Percentiles rank a stretch among this genome's conserved stretches.
Evolutionary conservation across 2,329 filamentous ascomycete genomes (phyloP).

Genomic region (Thielaviopsis punctulata): DNA sequence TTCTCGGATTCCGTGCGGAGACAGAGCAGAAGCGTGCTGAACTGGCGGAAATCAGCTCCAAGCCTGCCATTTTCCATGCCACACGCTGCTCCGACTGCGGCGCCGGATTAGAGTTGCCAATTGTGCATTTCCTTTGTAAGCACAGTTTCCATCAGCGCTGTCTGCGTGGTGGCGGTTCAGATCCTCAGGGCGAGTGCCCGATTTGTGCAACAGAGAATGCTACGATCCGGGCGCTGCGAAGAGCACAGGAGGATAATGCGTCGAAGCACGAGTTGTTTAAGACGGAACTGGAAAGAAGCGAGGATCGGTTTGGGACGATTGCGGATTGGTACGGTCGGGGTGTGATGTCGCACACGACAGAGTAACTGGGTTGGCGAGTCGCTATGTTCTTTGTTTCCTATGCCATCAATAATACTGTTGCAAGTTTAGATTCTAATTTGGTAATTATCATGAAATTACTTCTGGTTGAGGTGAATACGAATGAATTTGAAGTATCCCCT

Average conservation of each 20-base stretch:
- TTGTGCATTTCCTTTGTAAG: slow-evolving; percentile 91
- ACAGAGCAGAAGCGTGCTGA: slow-evolving; percentile 66
- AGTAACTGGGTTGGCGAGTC: too few species aligned
- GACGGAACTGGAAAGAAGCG: slow-evolving; percentile 57
- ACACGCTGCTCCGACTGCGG: slow-evolving; percentile 76
- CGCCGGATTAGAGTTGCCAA: slow-evolving; percentile 63
- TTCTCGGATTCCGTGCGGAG: slow-evolving; percentile 67
- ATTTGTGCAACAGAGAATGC: slow-evolving; percentile 71
- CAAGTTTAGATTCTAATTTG: too few species aligned
- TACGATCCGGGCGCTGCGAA: slow-evolving; percentile 72
- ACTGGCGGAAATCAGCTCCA: slow-evolving; percentile 56
- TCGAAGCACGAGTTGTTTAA: slow-evolving; percentile 80
- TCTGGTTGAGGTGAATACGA: too few species aligned
- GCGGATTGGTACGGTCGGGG: slow-evolving; percentile 91
- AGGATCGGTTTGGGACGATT: slow-evolving; percentile 76
- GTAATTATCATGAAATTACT: too few species aligned
- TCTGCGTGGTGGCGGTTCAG: slow-evolving; percentile 33
- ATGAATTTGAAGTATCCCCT: too few species aligned
- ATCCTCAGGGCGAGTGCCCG: slow-evolving; percentile 62
- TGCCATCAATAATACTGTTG: background rate
- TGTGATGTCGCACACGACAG: slow-evolving; percentile 50
- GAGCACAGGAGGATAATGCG: slow-evolving; percentile 71
- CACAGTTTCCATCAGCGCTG: slow-evolving; percentile 93
- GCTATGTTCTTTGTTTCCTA: background rate
- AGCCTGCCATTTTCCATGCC: slow-evolving; percentile 79